phyloP scores from a whole-genome alignment of 2,329 filamentous ascomycete genomes.

The Fusarium sp. region DNA sequence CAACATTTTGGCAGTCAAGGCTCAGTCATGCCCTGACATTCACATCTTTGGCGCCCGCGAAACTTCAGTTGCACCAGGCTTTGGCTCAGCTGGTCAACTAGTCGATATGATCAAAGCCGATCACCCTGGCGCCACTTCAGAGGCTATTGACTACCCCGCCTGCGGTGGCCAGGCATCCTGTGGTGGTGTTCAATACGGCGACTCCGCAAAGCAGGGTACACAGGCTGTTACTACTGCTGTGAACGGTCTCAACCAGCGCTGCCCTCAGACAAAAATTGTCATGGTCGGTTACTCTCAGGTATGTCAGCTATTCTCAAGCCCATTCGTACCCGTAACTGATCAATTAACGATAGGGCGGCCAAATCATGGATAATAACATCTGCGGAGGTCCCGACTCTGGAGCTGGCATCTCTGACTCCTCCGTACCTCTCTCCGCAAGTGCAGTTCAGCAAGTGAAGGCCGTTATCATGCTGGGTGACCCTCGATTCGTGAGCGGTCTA shows the following conservation, averaged over 20 bases:
- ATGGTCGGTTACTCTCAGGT: constrained; percentile 71
- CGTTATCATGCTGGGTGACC: constrained; percentile 73
- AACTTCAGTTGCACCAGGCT: constrained; percentile 61
- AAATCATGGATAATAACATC: constrained; percentile 71
- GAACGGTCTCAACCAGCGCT: constrained; percentile 65
- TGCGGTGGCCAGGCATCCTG: constrained; percentile 69
- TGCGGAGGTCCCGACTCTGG: constrained; percentile 67
- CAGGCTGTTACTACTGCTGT: constrained; percentile 67
- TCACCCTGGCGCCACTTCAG: constrained; percentile 61
- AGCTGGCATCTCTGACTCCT: constrained; percentile 55
- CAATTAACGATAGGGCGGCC: constrained; percentile 58
- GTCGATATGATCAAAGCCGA: constrained; percentile 60
- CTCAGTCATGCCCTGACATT: constrained; percentile 50
- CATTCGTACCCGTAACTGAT: background rate
- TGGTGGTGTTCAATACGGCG: constrained; percentile 67
- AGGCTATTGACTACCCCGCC: constrained; percentile 68
- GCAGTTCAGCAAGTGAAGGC: constrained; percentile 68
- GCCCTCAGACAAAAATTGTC: constrained; percentile 66
- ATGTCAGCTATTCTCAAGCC: background rate
- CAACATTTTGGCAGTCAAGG: constrained; percentile 9
- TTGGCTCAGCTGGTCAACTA: constrained; percentile 60
- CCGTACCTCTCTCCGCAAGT: constrained; percentile 54
- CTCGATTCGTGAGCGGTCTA: constrained; percentile 64
- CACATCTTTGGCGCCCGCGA: constrained; percentile 60
- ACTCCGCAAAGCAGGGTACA: constrained; percentile 67